phyloP scores from a whole-genome alignment of 139 green algal species.

The Micractinium conductrix region DNA sequence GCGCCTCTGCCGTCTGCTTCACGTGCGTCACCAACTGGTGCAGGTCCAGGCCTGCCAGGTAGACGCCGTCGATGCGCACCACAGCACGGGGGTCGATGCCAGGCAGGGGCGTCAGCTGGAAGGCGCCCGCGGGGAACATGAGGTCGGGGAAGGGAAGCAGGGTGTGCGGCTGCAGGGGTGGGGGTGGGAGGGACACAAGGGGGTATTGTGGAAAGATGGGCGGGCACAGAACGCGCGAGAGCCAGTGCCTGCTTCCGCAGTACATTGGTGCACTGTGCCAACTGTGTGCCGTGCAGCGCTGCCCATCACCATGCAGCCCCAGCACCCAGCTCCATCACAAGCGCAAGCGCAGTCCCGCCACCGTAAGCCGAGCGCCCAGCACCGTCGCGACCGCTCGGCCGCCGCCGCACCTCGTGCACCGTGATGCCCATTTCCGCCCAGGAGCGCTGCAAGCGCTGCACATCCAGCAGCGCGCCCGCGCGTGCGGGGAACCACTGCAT shows the following conservation, averaged over 20 bases:
- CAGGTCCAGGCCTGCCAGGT: constrained; percentile 47
- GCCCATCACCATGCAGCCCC: no score
- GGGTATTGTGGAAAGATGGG: no score
- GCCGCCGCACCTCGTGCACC: constrained; percentile 18
- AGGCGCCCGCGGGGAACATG: constrained; percentile 46
- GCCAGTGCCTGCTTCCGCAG: no score
- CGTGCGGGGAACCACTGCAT: constrained; percentile 62
- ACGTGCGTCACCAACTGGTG: constrained; percentile 43
- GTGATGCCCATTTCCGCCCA: constrained; percentile 43
- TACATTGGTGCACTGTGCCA: no score
- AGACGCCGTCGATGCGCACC: constrained; percentile 43
- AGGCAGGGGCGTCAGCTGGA: constrained; percentile 37
- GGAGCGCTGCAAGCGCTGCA: constrained; percentile 49
- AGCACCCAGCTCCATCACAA: no score
- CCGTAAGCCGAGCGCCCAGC: not conserved
- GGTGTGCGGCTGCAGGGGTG: constrained; percentile 37
- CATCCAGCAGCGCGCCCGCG: constrained; percentile 57
- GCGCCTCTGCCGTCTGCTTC: constrained; percentile 23
- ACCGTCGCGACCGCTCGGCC: no score
- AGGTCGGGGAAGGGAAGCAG: constrained; percentile 50
- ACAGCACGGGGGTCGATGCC: constrained; percentile 35
- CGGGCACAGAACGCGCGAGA: no score
- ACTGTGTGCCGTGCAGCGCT: no score
- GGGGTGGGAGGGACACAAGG: not conserved
- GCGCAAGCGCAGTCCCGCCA: no score